These are phyloP conservation scores for Rhizophora mangle DNA, from an alignment of 345 rosid genomes.

Conservation along the genomic window DNA sequence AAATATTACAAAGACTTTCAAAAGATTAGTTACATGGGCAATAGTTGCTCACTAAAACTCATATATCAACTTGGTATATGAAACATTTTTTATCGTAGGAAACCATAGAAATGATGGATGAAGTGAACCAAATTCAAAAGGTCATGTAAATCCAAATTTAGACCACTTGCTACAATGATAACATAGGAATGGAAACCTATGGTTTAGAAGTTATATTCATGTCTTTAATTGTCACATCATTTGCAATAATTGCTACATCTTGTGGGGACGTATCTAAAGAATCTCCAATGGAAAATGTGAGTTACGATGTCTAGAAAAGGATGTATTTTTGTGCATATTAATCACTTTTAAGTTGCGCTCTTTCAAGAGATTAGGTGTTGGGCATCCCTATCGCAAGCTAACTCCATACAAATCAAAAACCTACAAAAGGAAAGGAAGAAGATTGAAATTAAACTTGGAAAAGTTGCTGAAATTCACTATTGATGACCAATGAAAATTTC, in stretches of 20 bases:
- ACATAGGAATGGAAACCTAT: no score
- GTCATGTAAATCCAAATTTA: no score
- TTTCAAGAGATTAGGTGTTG: slow-evolving; percentile 63
- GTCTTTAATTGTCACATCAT: slow-evolving; percentile 82
- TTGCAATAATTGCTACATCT: slow-evolving; percentile 65
- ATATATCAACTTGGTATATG: not conserved
- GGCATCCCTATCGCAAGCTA: slow-evolving; percentile 55
- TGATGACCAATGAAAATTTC: slow-evolving; percentile 3
- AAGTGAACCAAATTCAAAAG: no score
- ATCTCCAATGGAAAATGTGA: slow-evolving; percentile 56
- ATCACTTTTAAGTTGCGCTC: slow-evolving; percentile 76
- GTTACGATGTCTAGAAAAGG: not conserved
- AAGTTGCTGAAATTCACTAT: not conserved
- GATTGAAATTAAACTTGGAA: not conserved
- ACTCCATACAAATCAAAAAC: slow-evolving; percentile 83
- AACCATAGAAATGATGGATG: no score
- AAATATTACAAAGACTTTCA: slow-evolving; percentile 72
- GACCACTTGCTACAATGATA: no score
- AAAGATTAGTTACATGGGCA: slow-evolving; percentile 77
- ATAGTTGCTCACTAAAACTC: slow-evolving; percentile 74
- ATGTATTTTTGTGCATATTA: not conserved
- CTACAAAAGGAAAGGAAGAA: slow-evolving; percentile 31
- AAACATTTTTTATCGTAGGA: no score
- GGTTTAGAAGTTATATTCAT: slow-evolving; percentile 64
- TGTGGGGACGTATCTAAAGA: slow-evolving; percentile 79